Percentiles rank a stretch among this genome's conserved stretches.
phyloP scores from a whole-genome alignment of 345 rosid species.

The Populus alba region DNA sequence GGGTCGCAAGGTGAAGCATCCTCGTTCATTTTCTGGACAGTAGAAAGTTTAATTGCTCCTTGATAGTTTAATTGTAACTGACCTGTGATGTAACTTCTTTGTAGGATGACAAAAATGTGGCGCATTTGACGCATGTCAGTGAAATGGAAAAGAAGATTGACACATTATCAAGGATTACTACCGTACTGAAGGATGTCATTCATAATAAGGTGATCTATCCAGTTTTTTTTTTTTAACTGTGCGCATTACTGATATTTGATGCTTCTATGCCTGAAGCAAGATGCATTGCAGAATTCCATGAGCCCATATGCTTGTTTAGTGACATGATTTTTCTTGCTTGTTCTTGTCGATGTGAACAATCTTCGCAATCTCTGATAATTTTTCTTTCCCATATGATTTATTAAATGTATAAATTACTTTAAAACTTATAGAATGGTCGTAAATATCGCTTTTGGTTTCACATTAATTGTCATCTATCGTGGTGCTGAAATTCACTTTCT shows the following conservation, averaged over 20 bases:
- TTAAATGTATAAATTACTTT: background rate
- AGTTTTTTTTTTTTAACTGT: background rate
- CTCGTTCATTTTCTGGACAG: background rate
- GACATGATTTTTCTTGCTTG: background rate
- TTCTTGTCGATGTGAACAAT: background rate
- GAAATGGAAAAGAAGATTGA: conserved; percentile 96
- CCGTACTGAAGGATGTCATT: conserved; percentile 88
- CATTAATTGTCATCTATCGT: background rate
- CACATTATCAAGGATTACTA: conserved; percentile 81
- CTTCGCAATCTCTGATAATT: background rate
- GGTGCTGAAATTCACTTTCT: background rate
- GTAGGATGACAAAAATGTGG: conserved; percentile 94
- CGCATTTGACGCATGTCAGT: conserved; percentile 90
- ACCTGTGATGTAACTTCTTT: background rate
- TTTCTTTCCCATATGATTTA: background rate
- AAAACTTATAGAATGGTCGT: background rate
- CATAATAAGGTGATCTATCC: conserved; percentile 82
- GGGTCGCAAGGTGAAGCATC: conserved; percentile 77
- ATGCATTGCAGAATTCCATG: background rate
- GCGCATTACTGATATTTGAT: background rate
- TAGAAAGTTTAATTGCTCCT: background rate
- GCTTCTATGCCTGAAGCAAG: background rate
- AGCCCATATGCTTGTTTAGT: background rate
- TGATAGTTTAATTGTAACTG: background rate
- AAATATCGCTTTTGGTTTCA: background rate